Base-by-base conservation (phyloP, 2,329 filamentous ascomycete genomes). In the Juglanconis oblonga region DNA sequence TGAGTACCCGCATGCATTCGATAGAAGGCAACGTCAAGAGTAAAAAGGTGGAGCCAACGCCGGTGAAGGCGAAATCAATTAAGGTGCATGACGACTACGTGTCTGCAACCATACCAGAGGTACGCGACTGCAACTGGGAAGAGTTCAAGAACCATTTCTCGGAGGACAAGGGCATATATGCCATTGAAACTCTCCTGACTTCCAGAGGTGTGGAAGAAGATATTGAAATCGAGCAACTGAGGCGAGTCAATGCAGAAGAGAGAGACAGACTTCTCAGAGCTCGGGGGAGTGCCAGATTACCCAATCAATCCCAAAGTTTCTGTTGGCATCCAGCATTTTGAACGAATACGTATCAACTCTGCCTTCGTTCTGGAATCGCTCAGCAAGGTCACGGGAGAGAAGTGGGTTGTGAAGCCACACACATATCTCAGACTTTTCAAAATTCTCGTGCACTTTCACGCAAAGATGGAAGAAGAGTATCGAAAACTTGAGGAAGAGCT, bases 381-480 rank as follows among this genome's bases (percentile, higher is more conserved):
- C 1, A 31, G 52, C 48, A 60, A 60, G 32, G 45, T 57, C 1
- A 56, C 58, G 8, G 48, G 52, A 2, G 52, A 60, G 24, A 6
- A 13, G 11, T 51, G 47, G 53, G n/a, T 32, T 1, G 9, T 6
- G 3, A 56, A 57, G 49, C 47, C 58, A 1, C 47, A 56, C n/a
- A 60, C 58, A 4, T 60, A 57, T 17, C 33, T 60, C 7, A 57
- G 14, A 6, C 58, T 52, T 2, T 60, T 60, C 53, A 56, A 52
- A 7, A n/a, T 32, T 58, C 61, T 58, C 5, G 14, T 58, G 8
- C 33, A 58, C 14, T 38, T 45, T 10, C 51, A 58, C 29, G 4
- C 3, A 1, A 24, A 58, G 38, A 58, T 58, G 51, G 32, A 54
- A 24, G 6, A 48, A 4, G 50, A 58, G 4, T 49, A 35, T 17